Base-by-base conservation (phyloP, 2,329 filamentous ascomycete genomes). In the Apiospora rasikravindrae region DNA sequence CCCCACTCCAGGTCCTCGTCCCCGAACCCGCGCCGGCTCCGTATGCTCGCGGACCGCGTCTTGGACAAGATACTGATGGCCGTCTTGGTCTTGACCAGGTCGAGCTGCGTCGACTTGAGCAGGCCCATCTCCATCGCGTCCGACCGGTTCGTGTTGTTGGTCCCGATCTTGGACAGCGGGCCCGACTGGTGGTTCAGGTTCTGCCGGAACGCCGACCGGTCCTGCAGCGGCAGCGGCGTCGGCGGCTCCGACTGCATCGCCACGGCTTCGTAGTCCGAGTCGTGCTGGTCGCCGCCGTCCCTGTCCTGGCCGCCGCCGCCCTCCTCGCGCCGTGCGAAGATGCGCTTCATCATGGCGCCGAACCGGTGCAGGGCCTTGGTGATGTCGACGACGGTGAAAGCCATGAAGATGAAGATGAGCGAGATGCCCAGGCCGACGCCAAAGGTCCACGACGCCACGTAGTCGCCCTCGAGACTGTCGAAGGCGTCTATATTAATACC, bases 381-480 rank as follows among this genome's bases (percentile, higher is more conserved):
- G 16, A 84, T 82, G 61, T 83, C 82, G 22, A 76, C 75, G 7
- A 83, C 80, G 0, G 81, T 79, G 70, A 83, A 82, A 7, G 83
- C 83, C 74, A 83, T 78, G 22, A 81, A 74, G 61, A 84, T 77
- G 1, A 84, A 78, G 7, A 82, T 79, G 22, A 83, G 79, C 3
- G 81, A 83, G 64, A 84, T 82, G 53, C 78, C 82, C 5, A 84
- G 77, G 4, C 83, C 82, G n/a, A 83, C 81, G 19, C 82, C 82
- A 67, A 84, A 89, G 51, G 88, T 85, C 77, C 86, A 90, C 73
- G 87, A 87, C 29, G 84, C 81, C 4, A 90, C 89, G 73, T 87
- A 90, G 0, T 80, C 78, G 1, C 88, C 77, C 1, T 82, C 82
- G 3, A 89, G 79, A 5, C 24, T 64, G 10, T 80, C 82, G 86